phyloP scores from a whole-genome alignment of 1,284 basidiomycete genomes.

The Xerocomus amazonicus region DNA sequence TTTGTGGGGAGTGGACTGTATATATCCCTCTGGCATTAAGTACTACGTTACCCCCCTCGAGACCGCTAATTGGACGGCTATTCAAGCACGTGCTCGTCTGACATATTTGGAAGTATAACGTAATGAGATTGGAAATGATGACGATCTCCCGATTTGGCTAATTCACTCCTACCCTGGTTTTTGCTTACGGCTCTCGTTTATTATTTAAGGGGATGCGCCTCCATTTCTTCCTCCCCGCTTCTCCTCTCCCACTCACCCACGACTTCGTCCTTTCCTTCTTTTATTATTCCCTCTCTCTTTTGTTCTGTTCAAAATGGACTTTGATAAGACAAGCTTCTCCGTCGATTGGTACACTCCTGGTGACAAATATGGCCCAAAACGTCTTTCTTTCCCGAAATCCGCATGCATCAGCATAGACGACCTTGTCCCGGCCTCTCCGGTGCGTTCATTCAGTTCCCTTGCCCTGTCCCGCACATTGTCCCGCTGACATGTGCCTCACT shows the following conservation, averaged over 20 bases:
- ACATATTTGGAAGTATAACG: too few species aligned
- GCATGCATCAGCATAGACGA: slow-evolving; percentile 32
- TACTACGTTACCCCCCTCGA: slow-evolving; percentile 24
- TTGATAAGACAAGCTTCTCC: slow-evolving; percentile 32
- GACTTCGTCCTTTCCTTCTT: slow-evolving; percentile 10
- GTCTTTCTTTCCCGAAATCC: slow-evolving; percentile 34
- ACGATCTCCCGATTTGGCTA: neutral
- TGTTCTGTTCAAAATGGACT: slow-evolving; percentile 25
- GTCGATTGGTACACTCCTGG: slow-evolving; percentile 32
- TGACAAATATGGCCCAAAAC: slow-evolving; percentile 25
- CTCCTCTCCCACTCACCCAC: neutral
- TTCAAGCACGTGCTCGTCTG: neutral
- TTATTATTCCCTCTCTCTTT: slow-evolving; percentile 3
- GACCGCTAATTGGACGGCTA: neutral
- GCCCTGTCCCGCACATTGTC: neutral
- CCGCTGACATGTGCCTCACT: slow-evolving; percentile 9
- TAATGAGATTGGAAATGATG: neutral
- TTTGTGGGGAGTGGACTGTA: slow-evolving; percentile 24
- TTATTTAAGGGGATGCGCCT: slow-evolving; percentile 1
- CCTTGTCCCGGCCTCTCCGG: slow-evolving; percentile 28
- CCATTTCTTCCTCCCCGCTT: neutral
- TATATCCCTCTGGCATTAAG: slow-evolving; percentile 9
- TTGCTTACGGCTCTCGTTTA: neutral
- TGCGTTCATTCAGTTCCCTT: slow-evolving; percentile 6
- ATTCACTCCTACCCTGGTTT: neutral